Percentiles rank a stretch among this genome's conserved stretches.
Conservation (phyloP, 345 rosid species). For the Hibiscus syriacus region DNA sequence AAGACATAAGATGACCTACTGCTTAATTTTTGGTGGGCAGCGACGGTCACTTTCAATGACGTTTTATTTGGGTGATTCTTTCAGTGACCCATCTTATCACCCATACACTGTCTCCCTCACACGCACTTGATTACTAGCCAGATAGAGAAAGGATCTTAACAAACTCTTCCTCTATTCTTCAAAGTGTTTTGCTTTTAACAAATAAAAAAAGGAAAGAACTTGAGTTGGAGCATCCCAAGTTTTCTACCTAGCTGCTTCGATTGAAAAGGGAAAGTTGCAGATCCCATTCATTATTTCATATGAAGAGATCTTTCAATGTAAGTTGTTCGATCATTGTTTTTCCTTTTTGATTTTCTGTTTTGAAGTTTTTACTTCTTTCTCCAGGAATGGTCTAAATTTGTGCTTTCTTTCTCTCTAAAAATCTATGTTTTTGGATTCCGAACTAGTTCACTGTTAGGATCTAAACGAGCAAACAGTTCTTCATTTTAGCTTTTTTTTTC, state of each 20-base stretch:
- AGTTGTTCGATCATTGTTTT: constrained; percentile 28
- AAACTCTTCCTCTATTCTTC: constrained; percentile 12
- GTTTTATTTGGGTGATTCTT: constrained; percentile 40
- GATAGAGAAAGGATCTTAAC: constrained; percentile 24
- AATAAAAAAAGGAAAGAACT: neutral
- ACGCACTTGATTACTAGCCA: constrained; percentile 22
- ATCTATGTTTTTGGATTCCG: no score
- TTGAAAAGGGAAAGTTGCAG: constrained; percentile 34
- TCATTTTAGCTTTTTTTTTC: neutral
- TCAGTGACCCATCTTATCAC: constrained; percentile 49
- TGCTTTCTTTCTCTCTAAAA: no score
- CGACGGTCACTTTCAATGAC: constrained; percentile 74
- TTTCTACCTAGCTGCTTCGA: constrained; percentile 12
- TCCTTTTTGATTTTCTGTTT: neutral
- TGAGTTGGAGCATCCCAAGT: constrained; percentile 15
- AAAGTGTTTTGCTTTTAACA: constrained; percentile 4
- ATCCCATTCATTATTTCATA: constrained; percentile 46
- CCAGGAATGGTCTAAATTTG: neutral
- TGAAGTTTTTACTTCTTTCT: no score
- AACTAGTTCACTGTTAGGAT: constrained; percentile 15
- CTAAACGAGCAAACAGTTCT: constrained; percentile 3
- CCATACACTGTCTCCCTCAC: neutral
- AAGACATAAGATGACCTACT: constrained; percentile 58
- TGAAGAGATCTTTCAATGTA: constrained; percentile 78
- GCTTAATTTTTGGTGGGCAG: constrained; percentile 70